Evolutionary conservation across 2,329 filamentous ascomycete species (phyloP).

Genomic region (Monosporascus sp.): DNA sequence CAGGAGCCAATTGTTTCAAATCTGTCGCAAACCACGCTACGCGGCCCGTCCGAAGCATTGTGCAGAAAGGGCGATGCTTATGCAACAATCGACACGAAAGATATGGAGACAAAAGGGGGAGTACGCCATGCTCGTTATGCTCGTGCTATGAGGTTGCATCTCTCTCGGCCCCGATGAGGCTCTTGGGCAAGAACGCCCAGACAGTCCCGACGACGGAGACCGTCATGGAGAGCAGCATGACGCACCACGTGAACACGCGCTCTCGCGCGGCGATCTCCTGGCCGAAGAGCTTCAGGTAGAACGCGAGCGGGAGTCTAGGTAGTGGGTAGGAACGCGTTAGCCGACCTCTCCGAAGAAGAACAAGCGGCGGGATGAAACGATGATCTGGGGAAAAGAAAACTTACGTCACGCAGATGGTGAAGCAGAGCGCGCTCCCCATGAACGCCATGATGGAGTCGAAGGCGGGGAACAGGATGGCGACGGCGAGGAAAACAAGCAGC

Average conservation of each 20-base stretch:
- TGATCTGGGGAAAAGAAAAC: constrained; percentile 14
- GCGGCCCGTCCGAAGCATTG: no score
- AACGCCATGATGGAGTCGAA: constrained; percentile 91
- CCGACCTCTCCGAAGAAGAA: neutral
- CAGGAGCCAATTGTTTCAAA: no score
- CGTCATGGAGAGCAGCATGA: constrained; percentile 64
- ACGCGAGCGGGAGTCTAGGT: constrained; percentile 66
- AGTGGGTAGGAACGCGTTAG: neutral
- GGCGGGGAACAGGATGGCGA: constrained; percentile 64
- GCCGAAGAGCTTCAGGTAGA: constrained; percentile 86
- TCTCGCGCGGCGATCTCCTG: constrained; percentile 62
- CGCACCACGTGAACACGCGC: constrained; percentile 58
- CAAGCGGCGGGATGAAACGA: neutral
- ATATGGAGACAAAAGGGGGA: neutral
- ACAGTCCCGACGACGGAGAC: constrained; percentile 75
- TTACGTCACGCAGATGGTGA: constrained; percentile 83
- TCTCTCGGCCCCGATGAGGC: constrained; percentile 52
- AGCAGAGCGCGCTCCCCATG: constrained; percentile 84
- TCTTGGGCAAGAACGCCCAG: constrained; percentile 83
- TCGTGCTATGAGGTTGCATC: neutral
- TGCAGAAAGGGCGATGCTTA: no score
- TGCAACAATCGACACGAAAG: no score
- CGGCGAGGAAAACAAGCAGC: constrained; percentile 66
- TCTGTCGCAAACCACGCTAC: no score
- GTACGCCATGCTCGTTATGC: no score